Evolutionary conservation across 345 rosid species (phyloP).

Genomic region (Brassica rapa): DNA sequence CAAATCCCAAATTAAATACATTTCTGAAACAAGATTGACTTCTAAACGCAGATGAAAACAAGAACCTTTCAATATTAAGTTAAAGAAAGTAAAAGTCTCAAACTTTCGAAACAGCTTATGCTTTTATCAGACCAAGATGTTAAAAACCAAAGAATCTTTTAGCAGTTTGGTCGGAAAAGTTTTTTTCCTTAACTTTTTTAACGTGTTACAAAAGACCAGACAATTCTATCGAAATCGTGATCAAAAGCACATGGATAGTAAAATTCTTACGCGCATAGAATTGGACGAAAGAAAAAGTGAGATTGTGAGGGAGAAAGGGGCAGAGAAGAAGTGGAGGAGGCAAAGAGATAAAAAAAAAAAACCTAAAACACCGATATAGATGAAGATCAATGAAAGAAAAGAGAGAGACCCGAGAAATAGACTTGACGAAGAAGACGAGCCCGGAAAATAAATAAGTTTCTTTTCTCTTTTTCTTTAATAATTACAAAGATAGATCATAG

Average conservation of each 20-base stretch:
- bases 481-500: not conserved
- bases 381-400: conserved; percentile 20
- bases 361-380: not conserved
- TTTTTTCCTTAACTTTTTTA: not conserved
- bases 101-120: conserved; percentile 5
- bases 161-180: conserved; percentile 11
- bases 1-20: not conserved
- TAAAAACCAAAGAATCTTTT: not conserved
- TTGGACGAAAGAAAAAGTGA: not conserved
- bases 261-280: not conserved
- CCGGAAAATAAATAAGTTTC: not conserved
- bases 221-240: conserved; percentile 22
- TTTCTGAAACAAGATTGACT: not conserved
- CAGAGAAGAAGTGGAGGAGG: not conserved
- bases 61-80: not conserved
- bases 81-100: not conserved
- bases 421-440: conserved; percentile 23
- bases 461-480: not conserved
- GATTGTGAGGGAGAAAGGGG: not conserved
- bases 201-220: not conserved
- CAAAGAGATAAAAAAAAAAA: not conserved
- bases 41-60: conserved; percentile 13
- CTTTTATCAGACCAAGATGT: conserved; percentile 10
- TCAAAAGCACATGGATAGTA: conserved; percentile 4
- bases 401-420: conserved; percentile 23